Conservation (phyloP, 2,329 filamentous ascomycete genomes). For the Diaporthe vaccinii region DNA sequence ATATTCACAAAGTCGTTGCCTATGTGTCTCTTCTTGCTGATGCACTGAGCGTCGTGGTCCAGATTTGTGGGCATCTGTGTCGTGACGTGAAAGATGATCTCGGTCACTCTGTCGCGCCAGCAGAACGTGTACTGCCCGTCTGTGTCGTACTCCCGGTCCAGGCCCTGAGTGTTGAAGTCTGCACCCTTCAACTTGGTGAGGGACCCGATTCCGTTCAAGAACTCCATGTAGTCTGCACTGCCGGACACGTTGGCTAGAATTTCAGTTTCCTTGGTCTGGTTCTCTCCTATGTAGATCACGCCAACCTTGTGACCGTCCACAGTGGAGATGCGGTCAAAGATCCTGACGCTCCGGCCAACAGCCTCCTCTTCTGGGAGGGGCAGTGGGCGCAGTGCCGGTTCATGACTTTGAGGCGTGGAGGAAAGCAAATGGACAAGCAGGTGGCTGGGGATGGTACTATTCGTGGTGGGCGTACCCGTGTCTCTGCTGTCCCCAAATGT, state of each 20-base stretch:
- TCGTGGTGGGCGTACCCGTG: constrained; percentile 64
- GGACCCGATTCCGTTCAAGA: constrained; percentile 85
- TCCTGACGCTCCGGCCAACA: constrained; percentile 79
- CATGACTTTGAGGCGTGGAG: constrained; percentile 69
- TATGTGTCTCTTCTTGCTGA: constrained; percentile 92
- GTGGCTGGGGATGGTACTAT: constrained; percentile 79
- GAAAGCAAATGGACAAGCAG: constrained; percentile 78
- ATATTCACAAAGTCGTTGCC: constrained; percentile 99
- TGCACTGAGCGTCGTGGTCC: constrained; percentile 80
- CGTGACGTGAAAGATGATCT: constrained; percentile 94
- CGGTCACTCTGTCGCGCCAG: constrained; percentile 94
- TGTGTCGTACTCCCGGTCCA: constrained; percentile 81
- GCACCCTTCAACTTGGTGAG: constrained; percentile 85
- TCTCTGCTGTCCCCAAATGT: constrained; percentile 63
- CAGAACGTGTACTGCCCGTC: constrained; percentile 93
- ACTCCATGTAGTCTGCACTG: constrained; percentile 88
- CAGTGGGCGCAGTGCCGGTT: constrained; percentile 75
- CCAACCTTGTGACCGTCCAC: constrained; percentile 97
- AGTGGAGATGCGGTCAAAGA: constrained; percentile 89
- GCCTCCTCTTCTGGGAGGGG: constrained; percentile 79
- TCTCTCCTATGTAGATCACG: constrained; percentile 91
- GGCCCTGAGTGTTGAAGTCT: constrained; percentile 91
- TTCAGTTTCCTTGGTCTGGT: constrained; percentile 84
- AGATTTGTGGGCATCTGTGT: constrained; percentile 97
- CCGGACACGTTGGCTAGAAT: constrained; percentile 90